Base-by-base conservation (phyloP, 805 yeast species). In the Sugiyamaella qingdaonensis region DNA sequence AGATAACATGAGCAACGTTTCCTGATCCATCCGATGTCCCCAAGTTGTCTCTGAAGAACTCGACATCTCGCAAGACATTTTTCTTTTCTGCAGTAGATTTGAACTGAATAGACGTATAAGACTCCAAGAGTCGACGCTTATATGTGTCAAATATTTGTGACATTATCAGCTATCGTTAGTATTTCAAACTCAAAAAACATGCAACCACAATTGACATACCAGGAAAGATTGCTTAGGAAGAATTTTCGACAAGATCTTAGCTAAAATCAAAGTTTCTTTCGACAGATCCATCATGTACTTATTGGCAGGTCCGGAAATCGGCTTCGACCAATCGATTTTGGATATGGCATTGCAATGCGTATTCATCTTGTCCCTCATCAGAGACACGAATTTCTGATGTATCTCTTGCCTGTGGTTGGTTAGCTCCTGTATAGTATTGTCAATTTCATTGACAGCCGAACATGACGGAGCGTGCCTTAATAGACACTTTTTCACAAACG, bases 301-400 rank as follows among this genome's bases (percentile, higher is more conserved):
- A 62, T 84, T 85, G 43, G 81, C 81, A 49, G 77, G 72, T 8
- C 68, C 71, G 7, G 68, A 64, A 2, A 74, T 53, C 0, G 79
- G 11, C 2, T 8, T 47, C 1, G 80, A 69, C 82, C 85, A 82
- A 58, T 84, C 75, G 10, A 77, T 73, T 18, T 65, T 66, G 11
- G 69, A 61, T 2, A 84, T 72, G 2, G 78, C 71, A n/a, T 65
- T 61, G 51, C 84, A 73, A 61, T 82, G 85, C 35, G 66, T 69
- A 1, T 68, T 59, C 1, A 84, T 78, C 51, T 88, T 77, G 55
- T 85, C 91, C 41, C 75, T 73, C 91, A 86, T 85, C 14, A 86
- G 78, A 1, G 84, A 75, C n/a, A 85, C 79, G 43, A 86, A 72
- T 63, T 85, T 85, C 42, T 78, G 70, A 56, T 80, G 79, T 11